Conservation (phyloP, 129 eudicot species). For the Sambucus nigra region DNA sequence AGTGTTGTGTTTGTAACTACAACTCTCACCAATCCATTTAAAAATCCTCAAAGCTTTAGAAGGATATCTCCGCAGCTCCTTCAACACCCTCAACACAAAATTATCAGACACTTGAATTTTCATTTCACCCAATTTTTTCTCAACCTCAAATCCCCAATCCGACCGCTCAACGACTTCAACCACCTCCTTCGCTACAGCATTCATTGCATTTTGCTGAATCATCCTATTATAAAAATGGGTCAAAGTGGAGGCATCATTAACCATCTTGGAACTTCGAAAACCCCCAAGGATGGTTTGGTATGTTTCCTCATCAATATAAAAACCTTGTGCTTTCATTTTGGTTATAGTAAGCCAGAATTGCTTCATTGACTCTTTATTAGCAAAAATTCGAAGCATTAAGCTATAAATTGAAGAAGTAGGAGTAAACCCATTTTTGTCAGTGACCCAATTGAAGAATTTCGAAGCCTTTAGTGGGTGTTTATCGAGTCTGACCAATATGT, state of each 20-base stretch:
- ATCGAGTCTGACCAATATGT: slow-evolving; percentile 57
- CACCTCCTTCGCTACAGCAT: slow-evolving; percentile 43
- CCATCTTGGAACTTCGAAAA: slow-evolving; percentile 38
- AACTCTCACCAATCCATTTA: slow-evolving; percentile 42
- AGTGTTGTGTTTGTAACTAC: slow-evolving; percentile 32
- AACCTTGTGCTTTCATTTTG: slow-evolving; percentile 76
- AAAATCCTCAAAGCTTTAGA: slow-evolving; percentile 53
- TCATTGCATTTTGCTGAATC: slow-evolving; percentile 32
- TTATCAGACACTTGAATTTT: slow-evolving; percentile 39
- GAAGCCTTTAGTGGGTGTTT: slow-evolving; percentile 57
- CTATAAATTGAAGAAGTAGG: slow-evolving; percentile 61
- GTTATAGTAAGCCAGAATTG: slow-evolving; percentile 57
- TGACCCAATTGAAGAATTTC: slow-evolving; percentile 58
- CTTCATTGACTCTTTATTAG: slow-evolving; percentile 36
- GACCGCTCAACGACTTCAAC: slow-evolving; percentile 27
- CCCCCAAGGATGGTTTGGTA: slow-evolving; percentile 25
- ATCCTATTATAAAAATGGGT: slow-evolving; percentile 41
- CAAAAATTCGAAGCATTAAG: slow-evolving; percentile 57
- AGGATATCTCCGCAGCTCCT: slow-evolving; percentile 38
- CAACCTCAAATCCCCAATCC: slow-evolving; percentile 55
- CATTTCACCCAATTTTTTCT: slow-evolving; percentile 40
- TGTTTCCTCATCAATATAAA: slow-evolving; percentile 50
- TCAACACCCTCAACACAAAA: slow-evolving; percentile 57
- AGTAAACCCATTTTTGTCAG: slow-evolving; percentile 41
- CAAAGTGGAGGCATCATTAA: slow-evolving; percentile 33